These are phyloP conservation scores for Stereum hirsutum DNA, from an alignment of 1,284 basidiomycete genomes.

Conservation along the genomic window DNA sequence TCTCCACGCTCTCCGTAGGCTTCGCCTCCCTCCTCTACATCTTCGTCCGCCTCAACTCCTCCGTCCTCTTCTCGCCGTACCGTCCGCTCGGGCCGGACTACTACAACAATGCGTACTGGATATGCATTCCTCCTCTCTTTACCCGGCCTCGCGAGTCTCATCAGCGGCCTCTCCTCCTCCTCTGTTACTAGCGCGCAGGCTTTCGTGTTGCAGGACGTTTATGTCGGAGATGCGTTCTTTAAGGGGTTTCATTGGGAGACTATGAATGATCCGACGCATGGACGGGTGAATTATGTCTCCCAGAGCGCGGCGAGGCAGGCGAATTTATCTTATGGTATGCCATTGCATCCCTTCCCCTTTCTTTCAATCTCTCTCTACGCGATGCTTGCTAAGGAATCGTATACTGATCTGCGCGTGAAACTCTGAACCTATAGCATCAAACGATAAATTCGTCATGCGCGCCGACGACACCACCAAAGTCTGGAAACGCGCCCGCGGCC, in stretches of 20 bases:
- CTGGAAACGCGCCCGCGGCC: conserved; percentile 24
- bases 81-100: conserved; percentile 5
- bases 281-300: conserved; percentile 43
- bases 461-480: conserved; percentile 28
- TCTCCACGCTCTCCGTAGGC: conserved; percentile 14
- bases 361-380: background rate
- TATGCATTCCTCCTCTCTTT: conserved; percentile 12
- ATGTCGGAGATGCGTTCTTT: conserved; percentile 34
- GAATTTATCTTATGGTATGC: conserved; percentile 34
- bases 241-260: conserved; percentile 37
- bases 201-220: conserved; percentile 24
- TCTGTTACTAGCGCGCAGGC: background rate
- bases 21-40: conserved; percentile 13
- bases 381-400: too few species aligned
- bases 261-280: conserved; percentile 44
- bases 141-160: conserved; percentile 13
- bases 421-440: conserved; percentile 23
- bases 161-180: conserved; percentile 13
- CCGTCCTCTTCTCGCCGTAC: background rate
- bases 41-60: background rate
- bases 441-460: conserved; percentile 40
- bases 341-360: background rate
- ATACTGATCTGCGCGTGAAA: too few species aligned
- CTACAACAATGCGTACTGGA: conserved; percentile 19
- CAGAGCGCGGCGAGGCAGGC: conserved; percentile 23